Conservation (phyloP, 805 yeast species). For the Zygosaccharomyces rouxii region DNA sequence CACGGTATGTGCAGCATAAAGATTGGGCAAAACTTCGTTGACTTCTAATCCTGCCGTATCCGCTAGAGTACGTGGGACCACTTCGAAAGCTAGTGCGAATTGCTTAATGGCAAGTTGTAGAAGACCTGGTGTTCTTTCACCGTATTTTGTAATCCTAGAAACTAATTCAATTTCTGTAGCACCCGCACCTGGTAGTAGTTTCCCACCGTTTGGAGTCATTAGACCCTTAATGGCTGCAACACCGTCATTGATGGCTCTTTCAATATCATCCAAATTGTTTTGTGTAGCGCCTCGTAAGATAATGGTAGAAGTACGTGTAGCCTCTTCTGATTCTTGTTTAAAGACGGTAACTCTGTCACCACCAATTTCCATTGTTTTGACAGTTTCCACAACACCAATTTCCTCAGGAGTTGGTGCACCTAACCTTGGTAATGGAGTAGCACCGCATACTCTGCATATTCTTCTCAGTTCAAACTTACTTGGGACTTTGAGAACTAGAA, state of each 20-base stretch:
- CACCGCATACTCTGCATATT: conserved; percentile 93
- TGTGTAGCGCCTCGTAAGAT: conserved; percentile 95
- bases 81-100: conserved; percentile 92
- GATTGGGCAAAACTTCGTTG: conserved; percentile 79
- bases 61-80: conserved; percentile 84
- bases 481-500: conserved; percentile 83
- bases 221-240: conserved; percentile 87
- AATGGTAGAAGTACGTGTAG: conserved; percentile 84
- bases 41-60: conserved; percentile 93
- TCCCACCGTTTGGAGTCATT: conserved; percentile 69
- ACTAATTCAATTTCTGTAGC: conserved; percentile 88
- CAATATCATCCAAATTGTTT: conserved; percentile 87
- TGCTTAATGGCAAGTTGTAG: conserved; percentile 90
- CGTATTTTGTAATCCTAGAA: conserved; percentile 70
- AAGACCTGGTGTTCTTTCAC: conserved; percentile 91
- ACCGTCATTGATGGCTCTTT: conserved; percentile 96
- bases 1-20: conserved; percentile 78
- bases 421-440: conserved; percentile 88
- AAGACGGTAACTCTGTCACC: conserved; percentile 95
- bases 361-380: conserved; percentile 91
- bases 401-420: conserved; percentile 96
- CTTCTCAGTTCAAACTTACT: conserved; percentile 93
- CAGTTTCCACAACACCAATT: conserved; percentile 80
- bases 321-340: conserved; percentile 60
- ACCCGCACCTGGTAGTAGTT: conserved; percentile 93